Evolutionary conservation across 345 rosid genomes (phyloP).

Genomic region (Melastoma malabathricum): DNA sequence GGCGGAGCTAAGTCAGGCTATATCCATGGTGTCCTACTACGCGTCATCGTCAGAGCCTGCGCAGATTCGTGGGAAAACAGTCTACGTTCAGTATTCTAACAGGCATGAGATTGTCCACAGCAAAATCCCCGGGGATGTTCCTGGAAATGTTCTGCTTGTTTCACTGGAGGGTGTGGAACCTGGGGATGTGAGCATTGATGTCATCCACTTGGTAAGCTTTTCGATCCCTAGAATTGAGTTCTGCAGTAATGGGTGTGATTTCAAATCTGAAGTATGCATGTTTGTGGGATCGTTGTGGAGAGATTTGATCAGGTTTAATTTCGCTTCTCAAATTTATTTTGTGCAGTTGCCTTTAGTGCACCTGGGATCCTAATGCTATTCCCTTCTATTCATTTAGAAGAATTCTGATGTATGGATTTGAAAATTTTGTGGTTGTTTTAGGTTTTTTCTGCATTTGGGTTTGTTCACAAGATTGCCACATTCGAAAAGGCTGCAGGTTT

Average conservation of each 20-base stretch:
- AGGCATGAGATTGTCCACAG: constrained; percentile 93
- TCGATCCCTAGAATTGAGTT: not conserved
- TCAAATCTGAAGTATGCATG: no score
- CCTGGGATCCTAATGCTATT: no score
- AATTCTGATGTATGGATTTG: not conserved
- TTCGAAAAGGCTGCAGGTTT: constrained; percentile 97
- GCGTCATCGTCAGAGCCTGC: constrained; percentile 96
- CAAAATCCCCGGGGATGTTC: constrained; percentile 93
- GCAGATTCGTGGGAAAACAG: constrained; percentile 94
- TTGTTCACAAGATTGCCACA: constrained; percentile 92
- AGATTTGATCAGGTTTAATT: no score
- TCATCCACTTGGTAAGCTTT: constrained; percentile 74
- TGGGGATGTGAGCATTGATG: constrained; percentile 86
- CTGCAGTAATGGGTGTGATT: not conserved
- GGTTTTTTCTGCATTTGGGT: constrained; percentile 99
- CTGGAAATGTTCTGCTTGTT: constrained; percentile 86
- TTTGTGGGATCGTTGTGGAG: no score
- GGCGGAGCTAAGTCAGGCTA: constrained; percentile 89
- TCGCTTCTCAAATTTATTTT: no score
- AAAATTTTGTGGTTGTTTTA: constrained; percentile 4
- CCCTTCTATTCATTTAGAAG: no score
- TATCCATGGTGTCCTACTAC: constrained; percentile 90
- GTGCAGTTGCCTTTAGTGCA: no score
- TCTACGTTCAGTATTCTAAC: constrained; percentile 88
- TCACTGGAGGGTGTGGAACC: constrained; percentile 95